Conservation (phyloP, 23 red algal genomes). For the Pyropia yezoensis region DNA sequence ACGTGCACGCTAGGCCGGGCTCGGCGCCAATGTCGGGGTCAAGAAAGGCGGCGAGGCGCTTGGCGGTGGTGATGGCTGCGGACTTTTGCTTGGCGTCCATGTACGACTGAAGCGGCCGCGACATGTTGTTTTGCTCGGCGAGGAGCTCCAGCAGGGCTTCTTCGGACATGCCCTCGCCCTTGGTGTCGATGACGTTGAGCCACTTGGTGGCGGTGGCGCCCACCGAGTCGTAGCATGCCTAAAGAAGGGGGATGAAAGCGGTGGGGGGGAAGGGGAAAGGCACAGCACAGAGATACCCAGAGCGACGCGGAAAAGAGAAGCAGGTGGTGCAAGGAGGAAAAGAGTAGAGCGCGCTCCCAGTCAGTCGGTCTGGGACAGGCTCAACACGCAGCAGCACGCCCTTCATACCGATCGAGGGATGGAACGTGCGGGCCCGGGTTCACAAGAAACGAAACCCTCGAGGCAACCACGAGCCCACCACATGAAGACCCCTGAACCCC, state of each 20-base stretch:
- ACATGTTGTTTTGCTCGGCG: slow-evolving; percentile 97
- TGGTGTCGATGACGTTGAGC: slow-evolving; percentile 63
- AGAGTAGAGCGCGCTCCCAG: too few species aligned
- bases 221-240: slow-evolving; percentile 68
- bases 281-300: too few species aligned
- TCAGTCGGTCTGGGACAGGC: too few species aligned
- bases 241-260: background rate
- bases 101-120: slow-evolving; percentile 74
- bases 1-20: slow-evolving; percentile 68
- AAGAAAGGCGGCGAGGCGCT: slow-evolving; percentile 79
- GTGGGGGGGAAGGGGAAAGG: too few species aligned
- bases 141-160: slow-evolving; percentile 67
- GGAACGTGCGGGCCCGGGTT: too few species aligned
- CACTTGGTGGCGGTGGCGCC: slow-evolving; percentile 79
- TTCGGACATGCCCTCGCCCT: slow-evolving; percentile 74
- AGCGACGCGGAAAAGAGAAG: too few species aligned
- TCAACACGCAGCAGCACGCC: too few species aligned
- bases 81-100: slow-evolving; percentile 75
- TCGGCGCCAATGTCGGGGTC: slow-evolving; percentile 72
- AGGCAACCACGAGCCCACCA: background rate
- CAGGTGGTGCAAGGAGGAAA: too few species aligned
- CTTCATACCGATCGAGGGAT: too few species aligned
- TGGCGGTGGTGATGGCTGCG: slow-evolving; percentile 88
- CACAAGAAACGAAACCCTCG: background rate
- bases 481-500: too few species aligned